Base-by-base conservation (phyloP, 345 rosid genomes). In the Ailanthus altissimus region DNA sequence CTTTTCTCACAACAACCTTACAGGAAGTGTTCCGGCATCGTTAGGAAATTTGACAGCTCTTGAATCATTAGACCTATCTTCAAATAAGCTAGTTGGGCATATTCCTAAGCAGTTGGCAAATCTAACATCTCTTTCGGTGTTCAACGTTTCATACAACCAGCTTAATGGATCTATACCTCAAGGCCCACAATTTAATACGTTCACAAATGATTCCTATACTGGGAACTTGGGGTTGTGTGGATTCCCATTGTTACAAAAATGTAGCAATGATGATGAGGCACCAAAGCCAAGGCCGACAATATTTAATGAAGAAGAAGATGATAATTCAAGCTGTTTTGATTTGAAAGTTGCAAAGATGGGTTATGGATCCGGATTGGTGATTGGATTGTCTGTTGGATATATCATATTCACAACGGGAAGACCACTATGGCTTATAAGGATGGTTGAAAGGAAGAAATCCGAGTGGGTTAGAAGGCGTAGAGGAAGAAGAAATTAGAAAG, bases 381-480 rank as follows among this genome's bases (percentile, higher is more conserved):
- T 72, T 7, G 77, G 81, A 18, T 3, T 78, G 50, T 26, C 58
- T 0, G 1, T 73, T 43, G 77, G 61, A 64, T 78, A 43, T 26
- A 53, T 78, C 43, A 59, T 72, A 6, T 78, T 77, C 4, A 20
- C 4, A 12, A 69, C 60, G 20, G 49, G 75, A 32, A 57, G n/a
- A 32, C 38, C 38, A 1, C 38, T 1, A 32, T 32, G 38, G 38
- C 3, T 32, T 32, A 3, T 32, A 3, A 53, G 0, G 20, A 14
- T 78, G 70, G 50, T 61, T 25, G 76, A 64, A 18, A 51, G 3
- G n/a, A 6, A 36, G 18, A n/a, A 62, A 38, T 36, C 67, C 67
- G 32, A 36, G 40, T 5, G 6, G 67, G 43, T 28, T 0, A 32
- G 15, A 36, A 15, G 43, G 67, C 46, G 12, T 45, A 16, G 67